Evolutionary conservation across 2,329 filamentous ascomycete genomes (phyloP), one percentile per base, ranked within the genome.

Genomic region (Xylaria sp.): DNA sequence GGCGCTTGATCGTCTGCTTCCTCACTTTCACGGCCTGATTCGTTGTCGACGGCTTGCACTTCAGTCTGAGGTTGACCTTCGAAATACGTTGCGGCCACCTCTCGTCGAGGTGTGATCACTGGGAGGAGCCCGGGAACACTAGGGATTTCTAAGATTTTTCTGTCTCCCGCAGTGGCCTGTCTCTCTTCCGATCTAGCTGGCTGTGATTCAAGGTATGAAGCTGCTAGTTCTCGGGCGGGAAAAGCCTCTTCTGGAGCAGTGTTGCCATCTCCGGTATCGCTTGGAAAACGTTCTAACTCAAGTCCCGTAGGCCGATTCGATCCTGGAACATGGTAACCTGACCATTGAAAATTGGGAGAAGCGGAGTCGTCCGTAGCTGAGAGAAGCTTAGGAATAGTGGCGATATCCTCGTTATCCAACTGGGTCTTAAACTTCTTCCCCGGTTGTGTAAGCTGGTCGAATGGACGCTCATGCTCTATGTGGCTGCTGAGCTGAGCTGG

Each of bases 391-490:
- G 63, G 48, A 11, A 70, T 50, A 50, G 63, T 61, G n/a, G 54
- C 43, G 13, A 4, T 13, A 13, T 66, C 55, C 17, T 69, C 64
- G 37, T 60, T 55, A 37, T 51, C 56, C 26, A 66, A 57, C 49
- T 57, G 54, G 18, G 63, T 72, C 52, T 69, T 71, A 45, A 64
- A 49, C 61, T 69, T 73, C 63, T 75, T 76, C 43, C 68, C 69
- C 17, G 66, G 68, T 29, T 66, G 66, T 19, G 65, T 64, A 17
- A 69, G 64, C 49, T 72, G 62, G 44, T 72, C 72, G 41, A 72
- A 72, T 7, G 72, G 71, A 39, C 66, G 66, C 2, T 75, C 73
- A 44, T 75, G 73, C 52, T 67, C 60, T 19, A 75, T 56, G 48
- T 66, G 64, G 45, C 69, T 72, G 46, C 62, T 71, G 19, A 67